These are phyloP conservation scores for Trichoderma endophyticum DNA, from an alignment of 2,329 filamentous ascomycete genomes.

Conservation along the genomic window DNA sequence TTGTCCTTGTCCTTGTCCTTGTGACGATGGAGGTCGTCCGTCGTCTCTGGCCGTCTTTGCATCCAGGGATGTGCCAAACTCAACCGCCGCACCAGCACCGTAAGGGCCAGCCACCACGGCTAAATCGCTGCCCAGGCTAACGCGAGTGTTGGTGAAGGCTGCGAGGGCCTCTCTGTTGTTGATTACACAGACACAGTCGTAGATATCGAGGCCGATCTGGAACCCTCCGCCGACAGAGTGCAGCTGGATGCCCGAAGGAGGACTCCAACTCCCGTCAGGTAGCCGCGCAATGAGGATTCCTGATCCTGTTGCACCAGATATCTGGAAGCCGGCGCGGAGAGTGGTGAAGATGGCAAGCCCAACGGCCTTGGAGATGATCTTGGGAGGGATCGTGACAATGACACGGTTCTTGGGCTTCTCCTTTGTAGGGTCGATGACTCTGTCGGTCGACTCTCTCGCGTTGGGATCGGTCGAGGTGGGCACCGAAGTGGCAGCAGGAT, in stretches of 20 bases:
- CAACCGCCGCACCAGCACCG: conserved; percentile 70
- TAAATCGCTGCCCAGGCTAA: conserved; percentile 75
- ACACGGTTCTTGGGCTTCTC: conserved; percentile 45
- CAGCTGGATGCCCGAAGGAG: conserved; percentile 77
- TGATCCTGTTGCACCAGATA: conserved; percentile 64
- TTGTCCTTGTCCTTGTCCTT: not conserved
- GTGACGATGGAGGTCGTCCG: not conserved
- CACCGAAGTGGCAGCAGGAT: conserved; percentile 29
- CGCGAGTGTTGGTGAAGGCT: conserved; percentile 71
- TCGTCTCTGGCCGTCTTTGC: not conserved
- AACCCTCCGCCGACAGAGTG: conserved; percentile 79
- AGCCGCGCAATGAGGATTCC: conserved; percentile 62
- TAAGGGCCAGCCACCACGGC: conserved; percentile 68
- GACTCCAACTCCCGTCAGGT: conserved; percentile 68
- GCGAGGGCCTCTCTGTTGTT: conserved; percentile 73
- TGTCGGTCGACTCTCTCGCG: conserved; percentile 28
- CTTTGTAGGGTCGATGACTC: conserved; percentile 33
- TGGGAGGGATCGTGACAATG: conserved; percentile 52
- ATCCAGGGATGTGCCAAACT: conserved; percentile 44
- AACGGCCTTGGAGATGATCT: conserved; percentile 62
- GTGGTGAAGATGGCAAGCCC: conserved; percentile 72
- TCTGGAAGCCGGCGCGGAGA: conserved; percentile 62
- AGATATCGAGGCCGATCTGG: conserved; percentile 78
- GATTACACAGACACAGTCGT: conserved; percentile 85
- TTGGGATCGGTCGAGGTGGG: conserved; percentile 34